Percentiles rank a stretch among this genome's conserved stretches.
Evolutionary conservation across 305 asterid genomes (phyloP).

Genomic region (Fraxinus angustifolia): DNA sequence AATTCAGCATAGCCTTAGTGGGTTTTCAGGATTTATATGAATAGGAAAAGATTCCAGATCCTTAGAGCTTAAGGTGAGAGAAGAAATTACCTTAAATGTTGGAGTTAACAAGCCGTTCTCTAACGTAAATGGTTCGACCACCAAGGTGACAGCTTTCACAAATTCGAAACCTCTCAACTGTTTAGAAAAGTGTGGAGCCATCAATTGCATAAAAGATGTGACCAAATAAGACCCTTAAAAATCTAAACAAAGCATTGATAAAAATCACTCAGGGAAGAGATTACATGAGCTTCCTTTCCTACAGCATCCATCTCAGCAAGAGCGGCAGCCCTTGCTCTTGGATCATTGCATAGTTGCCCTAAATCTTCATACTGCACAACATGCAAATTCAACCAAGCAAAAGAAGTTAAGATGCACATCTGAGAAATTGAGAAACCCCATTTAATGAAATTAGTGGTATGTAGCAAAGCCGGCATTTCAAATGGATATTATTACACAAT

Average conservation of each 20-base stretch:
- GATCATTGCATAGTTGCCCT: slow-evolving; percentile 71
- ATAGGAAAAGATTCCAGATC: neutral
- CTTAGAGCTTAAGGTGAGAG: neutral
- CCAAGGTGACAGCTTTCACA: slow-evolving; percentile 77
- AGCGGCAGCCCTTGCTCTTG: slow-evolving; percentile 77
- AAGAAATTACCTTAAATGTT: slow-evolving; percentile 70
- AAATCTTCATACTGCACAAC: slow-evolving; percentile 61
- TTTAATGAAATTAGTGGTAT: neutral
- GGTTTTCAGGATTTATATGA: neutral
- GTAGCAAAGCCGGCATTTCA: neutral
- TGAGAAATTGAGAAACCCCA: neutral
- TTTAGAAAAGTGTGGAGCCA: slow-evolving; percentile 14
- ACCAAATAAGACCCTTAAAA: slow-evolving; percentile 4
- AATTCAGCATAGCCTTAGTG: neutral
- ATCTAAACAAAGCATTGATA: neutral
- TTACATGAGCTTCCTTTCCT: slow-evolving; percentile 90
- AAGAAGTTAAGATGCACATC: slow-evolving; percentile 2
- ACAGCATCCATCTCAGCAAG: slow-evolving; percentile 88
- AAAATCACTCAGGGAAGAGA: neutral
- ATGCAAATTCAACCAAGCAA: slow-evolving; percentile 11
- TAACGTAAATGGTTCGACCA: slow-evolving; percentile 80
- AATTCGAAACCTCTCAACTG: slow-evolving; percentile 95
- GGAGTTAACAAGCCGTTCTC: slow-evolving; percentile 94
- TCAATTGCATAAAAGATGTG: slow-evolving; percentile 10
- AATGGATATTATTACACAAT: neutral